Base-by-base conservation (phyloP, 352 stramenopile species). In the Aphanomyces euteiches region DNA sequence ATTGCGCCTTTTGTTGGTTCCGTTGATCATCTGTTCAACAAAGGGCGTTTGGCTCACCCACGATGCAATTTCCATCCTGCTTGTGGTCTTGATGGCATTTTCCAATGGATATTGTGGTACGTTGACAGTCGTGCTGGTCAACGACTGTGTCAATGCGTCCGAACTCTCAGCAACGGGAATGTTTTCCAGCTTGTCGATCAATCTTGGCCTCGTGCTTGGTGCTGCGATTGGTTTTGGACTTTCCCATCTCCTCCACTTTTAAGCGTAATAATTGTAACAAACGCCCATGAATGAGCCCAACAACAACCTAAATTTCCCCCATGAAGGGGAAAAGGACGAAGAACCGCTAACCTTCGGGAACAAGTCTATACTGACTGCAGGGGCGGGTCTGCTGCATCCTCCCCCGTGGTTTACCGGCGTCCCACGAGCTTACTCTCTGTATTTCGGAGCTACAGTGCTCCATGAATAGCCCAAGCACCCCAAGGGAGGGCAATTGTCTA, bases 151-250 rank as follows among this genome's bases (percentile, higher is more conserved):
- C 36, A 37, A 63, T 37, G 56, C 39, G 13, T 10, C 8, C 19
- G 56, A 63, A 37, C 19, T 19, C 5, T 19, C 28, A 19, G 56
- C 21, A 7, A 43, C 56, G 21, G 56, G 56, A 7, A 43, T 63
- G 21, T 8, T 43, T 13, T 63, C 56, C 7, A 43, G 21, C 21
- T 63, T 63, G 12, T 63, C 45, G 10, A 7, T 63, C 56, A 63
- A 63, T 37, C 8, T 63, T 28, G 56, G 56, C 13, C 19, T 63
- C 56, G 21, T 63, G 28, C 8, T 2, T 8, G 56, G 56, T 8
- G 12, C 56, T 7, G 19, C 56, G 1, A 15, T 63, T 13, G 28
- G 56, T 12, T 8, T 63, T 19, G 56, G 10, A 1, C 10, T 50
- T 50, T 12, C 43, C 17, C 43, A 50, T 28, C 28, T 28, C 28